Conservation (phyloP, 345 rosid species). For the Syzygium oleosum region DNA sequence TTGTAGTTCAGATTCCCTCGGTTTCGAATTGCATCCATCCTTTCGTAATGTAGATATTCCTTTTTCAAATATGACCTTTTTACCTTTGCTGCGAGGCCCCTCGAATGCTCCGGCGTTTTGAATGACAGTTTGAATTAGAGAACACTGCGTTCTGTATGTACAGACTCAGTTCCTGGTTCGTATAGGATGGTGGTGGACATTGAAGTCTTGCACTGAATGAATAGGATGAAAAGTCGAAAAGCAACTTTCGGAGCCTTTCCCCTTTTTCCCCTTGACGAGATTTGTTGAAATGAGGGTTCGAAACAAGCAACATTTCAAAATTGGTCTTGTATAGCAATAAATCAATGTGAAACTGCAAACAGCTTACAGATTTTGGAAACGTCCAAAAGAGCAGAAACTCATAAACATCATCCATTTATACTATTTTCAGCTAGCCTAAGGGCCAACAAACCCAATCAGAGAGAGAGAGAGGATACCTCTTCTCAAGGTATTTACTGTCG, state of each 20-base stretch:
- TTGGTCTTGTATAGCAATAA: background rate
- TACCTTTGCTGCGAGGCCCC: background rate
- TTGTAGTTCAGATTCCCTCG: background rate
- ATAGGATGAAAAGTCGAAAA: background rate
- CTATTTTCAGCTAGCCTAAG: conserved; percentile 6
- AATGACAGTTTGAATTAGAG: background rate
- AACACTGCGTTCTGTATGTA: background rate
- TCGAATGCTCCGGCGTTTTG: background rate
- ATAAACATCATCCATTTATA: background rate
- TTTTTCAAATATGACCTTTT: background rate
- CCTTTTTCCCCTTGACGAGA: background rate
- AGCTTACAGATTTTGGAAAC: background rate
- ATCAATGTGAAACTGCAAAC: background rate
- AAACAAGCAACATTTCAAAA: background rate
- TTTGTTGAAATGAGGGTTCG: background rate
- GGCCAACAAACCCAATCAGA: conserved; percentile 26
- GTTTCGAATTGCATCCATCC: background rate
- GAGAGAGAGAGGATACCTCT: background rate
- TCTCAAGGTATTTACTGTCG: background rate
- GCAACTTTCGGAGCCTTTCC: background rate
- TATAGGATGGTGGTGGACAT: background rate
- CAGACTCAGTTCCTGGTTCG: background rate
- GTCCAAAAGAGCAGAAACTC: background rate
- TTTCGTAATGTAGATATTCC: background rate
- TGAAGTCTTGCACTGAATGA: background rate